A percentile compares a stretch with the other conserved stretches of the same genome.
These are phyloP conservation scores for Rubroboletus pulcherrimus DNA, from an alignment of 768 basidiomycete species.

Conservation along the genomic window DNA sequence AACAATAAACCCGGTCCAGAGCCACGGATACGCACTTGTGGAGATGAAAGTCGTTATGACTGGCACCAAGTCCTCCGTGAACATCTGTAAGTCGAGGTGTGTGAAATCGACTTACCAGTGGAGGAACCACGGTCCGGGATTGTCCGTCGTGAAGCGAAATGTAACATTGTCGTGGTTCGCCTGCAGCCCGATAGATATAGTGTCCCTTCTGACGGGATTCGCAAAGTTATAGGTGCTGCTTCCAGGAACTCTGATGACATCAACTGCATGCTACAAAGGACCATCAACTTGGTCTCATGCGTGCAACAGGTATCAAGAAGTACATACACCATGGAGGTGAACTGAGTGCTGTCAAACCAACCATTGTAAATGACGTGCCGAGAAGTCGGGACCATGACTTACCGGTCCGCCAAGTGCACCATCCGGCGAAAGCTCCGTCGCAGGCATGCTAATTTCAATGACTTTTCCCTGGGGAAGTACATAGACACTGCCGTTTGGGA, in stretches of 20 bases:
- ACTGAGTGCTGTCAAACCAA: slow-evolving; percentile 29
- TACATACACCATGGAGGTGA: slow-evolving; percentile 44
- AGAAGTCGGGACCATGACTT: not conserved
- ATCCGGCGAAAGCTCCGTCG: slow-evolving; percentile 1
- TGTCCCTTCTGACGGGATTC: slow-evolving; percentile 55
- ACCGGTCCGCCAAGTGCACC: slow-evolving; percentile 16
- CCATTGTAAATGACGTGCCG: not conserved
- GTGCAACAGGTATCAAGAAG: not conserved
- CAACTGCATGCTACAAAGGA: slow-evolving; percentile 34
- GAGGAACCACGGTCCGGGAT: slow-evolving; percentile 37
- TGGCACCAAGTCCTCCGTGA: not conserved
- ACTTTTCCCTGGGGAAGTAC: slow-evolving; percentile 39
- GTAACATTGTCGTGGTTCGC: slow-evolving; percentile 39
- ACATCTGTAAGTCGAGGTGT: no score
- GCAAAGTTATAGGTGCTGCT: slow-evolving; percentile 37
- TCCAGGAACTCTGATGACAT: slow-evolving; percentile 39
- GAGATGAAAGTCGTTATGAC: slow-evolving; percentile 24
- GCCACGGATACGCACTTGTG: slow-evolving; percentile 10
- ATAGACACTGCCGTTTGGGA: slow-evolving; percentile 42
- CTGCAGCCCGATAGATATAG: slow-evolving; percentile 29
- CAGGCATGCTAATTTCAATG: slow-evolving; percentile 42
- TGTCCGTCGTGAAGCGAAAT: slow-evolving; percentile 62
- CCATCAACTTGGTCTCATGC: not conserved
- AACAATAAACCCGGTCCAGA: not conserved
- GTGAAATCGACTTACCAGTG: slow-evolving; percentile 15